Conservation (phyloP, 192 early-diverging fungal genomes). For the Entomortierella chlamydospora region DNA sequence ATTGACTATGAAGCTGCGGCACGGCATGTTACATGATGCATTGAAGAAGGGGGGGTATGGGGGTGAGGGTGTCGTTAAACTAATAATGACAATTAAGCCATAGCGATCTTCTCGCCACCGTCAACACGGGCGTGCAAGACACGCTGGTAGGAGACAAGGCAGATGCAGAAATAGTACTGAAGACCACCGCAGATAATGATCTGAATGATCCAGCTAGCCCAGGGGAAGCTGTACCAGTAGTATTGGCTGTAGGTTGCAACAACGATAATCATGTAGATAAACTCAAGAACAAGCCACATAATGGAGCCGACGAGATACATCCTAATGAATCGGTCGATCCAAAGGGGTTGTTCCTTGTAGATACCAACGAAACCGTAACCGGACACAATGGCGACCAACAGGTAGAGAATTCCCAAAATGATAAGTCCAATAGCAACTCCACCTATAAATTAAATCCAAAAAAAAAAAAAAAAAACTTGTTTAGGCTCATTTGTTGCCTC, state of each 20-base stretch:
- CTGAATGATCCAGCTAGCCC: slow-evolving; percentile 15
- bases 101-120: slow-evolving; percentile 11
- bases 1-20: no score
- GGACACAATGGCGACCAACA: slow-evolving; percentile 23
- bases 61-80: no score
- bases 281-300: slow-evolving; percentile 20
- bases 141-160: slow-evolving; percentile 48
- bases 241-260: no score
- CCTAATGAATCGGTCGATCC: slow-evolving; percentile 26
- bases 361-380: slow-evolving; percentile 31
- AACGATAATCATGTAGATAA: slow-evolving; percentile 17
- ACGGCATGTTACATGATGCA: no score
- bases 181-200: slow-evolving; percentile 15
- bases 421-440: slow-evolving; percentile 6
- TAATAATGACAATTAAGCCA: no score
- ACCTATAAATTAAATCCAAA: slow-evolving; percentile 2
- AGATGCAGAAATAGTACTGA: slow-evolving; percentile 51
- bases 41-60: no score
- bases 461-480: not conserved
- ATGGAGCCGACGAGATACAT: slow-evolving; percentile 29
- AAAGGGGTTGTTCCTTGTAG: slow-evolving; percentile 24
- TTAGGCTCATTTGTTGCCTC: not conserved
- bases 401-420: slow-evolving; percentile 28
- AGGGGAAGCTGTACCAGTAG: not conserved
- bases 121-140: slow-evolving; percentile 15